Evolutionary conservation across 169 alveolate species (phyloP), one percentile per base, ranked within the genome.

Genomic region (Cryptosporidium bovis): DNA sequence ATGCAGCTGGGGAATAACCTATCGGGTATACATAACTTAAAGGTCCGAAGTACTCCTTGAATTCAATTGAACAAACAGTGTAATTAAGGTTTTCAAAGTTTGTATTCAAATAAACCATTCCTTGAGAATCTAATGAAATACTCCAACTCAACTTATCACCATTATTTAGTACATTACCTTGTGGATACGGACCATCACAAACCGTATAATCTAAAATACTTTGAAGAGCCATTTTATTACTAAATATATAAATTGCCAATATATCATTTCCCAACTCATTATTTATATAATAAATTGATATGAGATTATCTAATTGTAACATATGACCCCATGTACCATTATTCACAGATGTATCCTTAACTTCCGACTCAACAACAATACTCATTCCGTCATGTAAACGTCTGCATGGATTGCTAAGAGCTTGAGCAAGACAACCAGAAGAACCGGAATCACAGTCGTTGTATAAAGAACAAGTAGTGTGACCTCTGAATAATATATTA

Each of bases 101-200:
- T 29, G 40, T 66, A 29, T 77, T 77, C 31, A 77, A 48, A 40
- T 48, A 77, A 29, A 77, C 44, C 44, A 50, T 48, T 3, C 50
- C 44, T n/a, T 40, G 53, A 16, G 4, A 50, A 24, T 50, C 64
- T 8, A 60, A 58, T 0, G 77, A 68, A 24, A 77, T 34, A 48
- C 87, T 62, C 87, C 87, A 77, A 18, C 29, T 56, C 12, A 56
- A 48, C 4, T 56, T 66, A 18, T 36, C 27, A 13, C 71, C 71
- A 29, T 48, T 44, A 16, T 20, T 27, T 18, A 77, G n/a, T 7
- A 40, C 29, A 20, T 77, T 71, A 40, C 36, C 29, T 16, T 77
- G n/a, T 34, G 77, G 77, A 62, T 77, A 66, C n/a, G 48, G 40
- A 56, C 77, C 69, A 40, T 44, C 31, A 31, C 87, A 77, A 12